Evolutionary conservation across 139 green algal genomes (phyloP).

Genomic region (Chlorella ohadii): DNA sequence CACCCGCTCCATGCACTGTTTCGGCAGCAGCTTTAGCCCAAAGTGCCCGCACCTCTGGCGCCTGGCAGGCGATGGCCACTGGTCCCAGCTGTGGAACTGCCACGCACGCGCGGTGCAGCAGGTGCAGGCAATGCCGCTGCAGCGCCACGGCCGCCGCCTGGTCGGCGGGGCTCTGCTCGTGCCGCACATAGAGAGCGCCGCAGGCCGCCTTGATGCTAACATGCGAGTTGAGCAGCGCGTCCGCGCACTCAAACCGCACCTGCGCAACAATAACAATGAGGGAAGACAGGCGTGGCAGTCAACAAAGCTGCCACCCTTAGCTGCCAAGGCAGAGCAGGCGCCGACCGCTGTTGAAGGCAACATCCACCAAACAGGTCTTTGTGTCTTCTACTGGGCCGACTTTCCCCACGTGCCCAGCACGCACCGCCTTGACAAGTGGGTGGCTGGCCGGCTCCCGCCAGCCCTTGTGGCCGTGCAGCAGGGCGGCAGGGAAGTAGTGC

Average conservation of each 20-base stretch:
- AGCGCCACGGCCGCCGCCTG: background rate
- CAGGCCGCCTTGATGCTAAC: background rate
- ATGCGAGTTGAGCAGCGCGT: conserved; percentile 27
- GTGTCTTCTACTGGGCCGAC: too few species aligned
- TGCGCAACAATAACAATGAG: background rate
- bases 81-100: conserved; percentile 23
- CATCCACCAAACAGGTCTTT: too few species aligned
- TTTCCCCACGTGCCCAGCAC: too few species aligned
- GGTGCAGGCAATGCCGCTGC: conserved; percentile 3
- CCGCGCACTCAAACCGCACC: conserved; percentile 18
- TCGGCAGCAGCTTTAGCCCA: too few species aligned
- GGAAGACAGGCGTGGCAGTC: background rate
- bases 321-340: too few species aligned
- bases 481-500: conserved; percentile 16
- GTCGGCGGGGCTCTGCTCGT: conserved; percentile 6
- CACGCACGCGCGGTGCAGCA: conserved; percentile 11
- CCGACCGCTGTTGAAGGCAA: too few species aligned
- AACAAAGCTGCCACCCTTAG: background rate
- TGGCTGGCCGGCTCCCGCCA: conserved; percentile 16
- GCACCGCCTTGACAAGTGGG: conserved; percentile 21
- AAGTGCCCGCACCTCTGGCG: background rate
- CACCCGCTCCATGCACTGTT: too few species aligned
- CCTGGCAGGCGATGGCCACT: conserved; percentile 12
- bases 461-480: background rate
- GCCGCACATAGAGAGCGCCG: background rate